Conservation (phyloP, 1,284 basidiomycete genomes). For the Trametes polyzona region DNA sequence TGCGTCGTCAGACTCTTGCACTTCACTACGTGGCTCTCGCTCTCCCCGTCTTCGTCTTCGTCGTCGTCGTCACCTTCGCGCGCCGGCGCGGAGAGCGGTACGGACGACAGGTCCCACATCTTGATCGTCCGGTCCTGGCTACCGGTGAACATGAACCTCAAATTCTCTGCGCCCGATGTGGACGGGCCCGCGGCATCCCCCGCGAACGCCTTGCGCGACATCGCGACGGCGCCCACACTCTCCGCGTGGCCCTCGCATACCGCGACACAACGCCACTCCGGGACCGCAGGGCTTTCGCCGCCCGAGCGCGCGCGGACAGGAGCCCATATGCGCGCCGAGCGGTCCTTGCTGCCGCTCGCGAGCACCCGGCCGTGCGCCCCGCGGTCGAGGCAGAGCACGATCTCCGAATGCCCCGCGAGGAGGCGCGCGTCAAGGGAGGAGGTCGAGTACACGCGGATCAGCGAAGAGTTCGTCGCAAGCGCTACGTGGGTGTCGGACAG, state of each 20-base stretch:
- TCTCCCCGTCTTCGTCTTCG: constrained; percentile 16
- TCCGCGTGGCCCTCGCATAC: constrained; percentile 95
- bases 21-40: constrained; percentile 38
- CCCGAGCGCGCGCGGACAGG: constrained; percentile 32
- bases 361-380: constrained; percentile 73
- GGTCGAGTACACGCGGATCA: constrained; percentile 86
- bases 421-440: constrained; percentile 79
- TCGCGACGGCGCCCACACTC: constrained; percentile 88
- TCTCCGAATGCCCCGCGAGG: constrained; percentile 87
- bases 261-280: constrained; percentile 82
- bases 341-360: constrained; percentile 93
- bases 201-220: constrained; percentile 57
- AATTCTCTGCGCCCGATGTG: constrained; percentile 25
- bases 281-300: constrained; percentile 31
- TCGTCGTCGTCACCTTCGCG: not conserved
- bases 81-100: constrained; percentile 42
- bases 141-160: constrained; percentile 86
- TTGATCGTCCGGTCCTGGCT: constrained; percentile 98
- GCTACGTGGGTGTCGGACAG: constrained; percentile 76
- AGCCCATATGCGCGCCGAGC: constrained; percentile 87
- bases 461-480: constrained; percentile 93
- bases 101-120: constrained; percentile 88
- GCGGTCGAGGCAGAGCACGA: constrained; percentile 86
- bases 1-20: constrained; percentile 87
- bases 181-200: constrained; percentile 20